Conservation (phyloP, 345 rosid genomes). For the Eucalyptus regnans region DNA sequence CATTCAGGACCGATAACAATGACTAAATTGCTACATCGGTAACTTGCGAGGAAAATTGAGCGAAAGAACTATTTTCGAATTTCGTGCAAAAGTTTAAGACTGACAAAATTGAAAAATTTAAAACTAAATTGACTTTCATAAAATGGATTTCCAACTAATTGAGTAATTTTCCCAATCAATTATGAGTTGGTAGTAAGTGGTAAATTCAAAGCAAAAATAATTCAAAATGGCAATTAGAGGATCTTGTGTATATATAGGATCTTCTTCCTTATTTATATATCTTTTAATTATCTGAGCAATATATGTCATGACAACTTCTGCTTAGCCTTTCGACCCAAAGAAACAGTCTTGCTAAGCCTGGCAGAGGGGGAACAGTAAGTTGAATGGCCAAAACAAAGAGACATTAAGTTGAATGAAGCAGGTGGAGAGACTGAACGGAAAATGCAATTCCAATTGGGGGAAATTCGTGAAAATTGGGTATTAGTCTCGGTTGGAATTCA, state of each 20-base stretch:
- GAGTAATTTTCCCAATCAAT: background rate
- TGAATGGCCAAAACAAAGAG: background rate
- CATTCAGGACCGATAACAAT: accelerated
- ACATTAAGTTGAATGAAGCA: background rate
- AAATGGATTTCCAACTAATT: background rate
- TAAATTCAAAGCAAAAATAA: too few species aligned
- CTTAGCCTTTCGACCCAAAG: background rate
- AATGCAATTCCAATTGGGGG: background rate
- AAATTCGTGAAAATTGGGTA: background rate
- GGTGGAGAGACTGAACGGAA: background rate
- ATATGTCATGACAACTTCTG: background rate
- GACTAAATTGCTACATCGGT: accelerated
- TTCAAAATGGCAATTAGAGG: background rate
- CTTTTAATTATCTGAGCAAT: background rate
- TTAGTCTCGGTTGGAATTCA: background rate
- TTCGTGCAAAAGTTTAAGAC: background rate
- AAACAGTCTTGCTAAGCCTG: background rate
- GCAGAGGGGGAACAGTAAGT: background rate
- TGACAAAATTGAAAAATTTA: too few species aligned
- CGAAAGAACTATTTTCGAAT: accelerated
- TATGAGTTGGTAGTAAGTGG: background rate
- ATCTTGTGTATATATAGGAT: background rate
- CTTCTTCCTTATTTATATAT: too few species aligned
- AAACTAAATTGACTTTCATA: background rate
- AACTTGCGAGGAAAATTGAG: background rate